Evolutionary conservation across 257 asterid species (phyloP).

Genomic region (Primulina eburnea): DNA sequence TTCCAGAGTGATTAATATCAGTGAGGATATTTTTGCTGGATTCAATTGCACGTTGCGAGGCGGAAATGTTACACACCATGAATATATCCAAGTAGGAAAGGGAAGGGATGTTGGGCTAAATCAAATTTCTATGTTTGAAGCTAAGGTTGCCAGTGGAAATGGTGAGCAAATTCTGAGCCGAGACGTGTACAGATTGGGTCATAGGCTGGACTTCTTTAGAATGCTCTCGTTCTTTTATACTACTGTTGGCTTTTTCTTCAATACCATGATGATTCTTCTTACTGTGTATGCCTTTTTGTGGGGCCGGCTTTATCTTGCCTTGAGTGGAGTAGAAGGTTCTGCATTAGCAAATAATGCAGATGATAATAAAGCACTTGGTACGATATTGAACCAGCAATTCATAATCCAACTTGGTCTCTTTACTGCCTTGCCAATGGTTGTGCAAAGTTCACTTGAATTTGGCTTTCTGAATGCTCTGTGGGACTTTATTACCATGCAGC

Average conservation of each 20-base stretch:
- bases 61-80: conserved; percentile 95
- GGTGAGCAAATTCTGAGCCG: conserved; percentile 96
- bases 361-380: conserved; percentile 82
- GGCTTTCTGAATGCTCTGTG: conserved; percentile 88
- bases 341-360: conserved; percentile 39
- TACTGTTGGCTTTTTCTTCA: conserved; percentile 92
- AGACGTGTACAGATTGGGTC: conserved; percentile 96
- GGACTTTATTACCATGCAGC: conserved; percentile 97
- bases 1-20: conserved; percentile 90
- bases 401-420: conserved; percentile 91
- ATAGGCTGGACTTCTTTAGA: conserved; percentile 92
- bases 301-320: conserved; percentile 97
- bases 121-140: conserved; percentile 96
- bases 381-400: conserved; percentile 96
- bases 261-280: conserved; percentile 89
- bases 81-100: conserved; percentile 97
- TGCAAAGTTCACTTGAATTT: conserved; percentile 94
- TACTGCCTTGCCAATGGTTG: conserved; percentile 94
- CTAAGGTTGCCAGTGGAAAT: conserved; percentile 97
- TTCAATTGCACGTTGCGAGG: conserved; percentile 98
- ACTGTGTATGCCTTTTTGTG: conserved; percentile 94
- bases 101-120: conserved; percentile 98
- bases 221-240: conserved; percentile 98
- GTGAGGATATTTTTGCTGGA: conserved; percentile 99
- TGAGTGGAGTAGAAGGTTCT: conserved; percentile 86